Evolutionary conservation across 2,329 filamentous ascomycete species (phyloP), one percentile per base, ranked within the genome.

Genomic region (Fusarium cicatricum): DNA sequence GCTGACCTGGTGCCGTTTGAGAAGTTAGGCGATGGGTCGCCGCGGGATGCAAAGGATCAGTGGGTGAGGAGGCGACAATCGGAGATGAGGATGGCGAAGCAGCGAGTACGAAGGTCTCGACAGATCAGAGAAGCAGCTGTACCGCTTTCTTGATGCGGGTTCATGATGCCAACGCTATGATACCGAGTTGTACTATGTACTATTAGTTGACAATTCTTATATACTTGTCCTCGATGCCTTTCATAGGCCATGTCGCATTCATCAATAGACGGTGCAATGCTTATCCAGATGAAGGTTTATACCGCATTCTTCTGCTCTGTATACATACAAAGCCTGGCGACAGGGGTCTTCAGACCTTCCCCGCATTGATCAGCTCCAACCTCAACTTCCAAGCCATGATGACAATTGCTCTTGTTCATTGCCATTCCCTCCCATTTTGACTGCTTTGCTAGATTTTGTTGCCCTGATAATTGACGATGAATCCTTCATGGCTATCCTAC

Each of bases 1-100:
- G 82, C 81, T 4, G 82, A 85, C 62, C 65, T 86, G 32, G 80
- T 77, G 63, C 76, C 75, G 1, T 77, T 85, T 38, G 82, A 85
- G 50, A 74, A 74, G 11, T 62, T 85, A 34, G 72, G 73, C 2
- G 71, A 74, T 12, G 65, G 71, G 12, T 56, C 64, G 1, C 47
- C 65, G 8, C 62, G 36, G 5, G 69, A 71, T 26, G 62, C 62
- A 9, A 62, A 57, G 37, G 60, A 66, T 17, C 62, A 71, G 38
- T 67, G 69, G 15, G 68, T 65, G 5, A 68, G 63, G 37, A 65
- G 63, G 46, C 70, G 71, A 53, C 65, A 66, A 41, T 63, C 64
- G 7, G 73, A 75, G 40, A 71, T 75, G 57, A 72, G 67, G 42
- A 71, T 70, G 51, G 52, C 75, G 10, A 77, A 77, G 65, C 69